Base-by-base conservation (phyloP, 495 filamentous ascomycete genomes). In the Amorphotheca resinae region DNA sequence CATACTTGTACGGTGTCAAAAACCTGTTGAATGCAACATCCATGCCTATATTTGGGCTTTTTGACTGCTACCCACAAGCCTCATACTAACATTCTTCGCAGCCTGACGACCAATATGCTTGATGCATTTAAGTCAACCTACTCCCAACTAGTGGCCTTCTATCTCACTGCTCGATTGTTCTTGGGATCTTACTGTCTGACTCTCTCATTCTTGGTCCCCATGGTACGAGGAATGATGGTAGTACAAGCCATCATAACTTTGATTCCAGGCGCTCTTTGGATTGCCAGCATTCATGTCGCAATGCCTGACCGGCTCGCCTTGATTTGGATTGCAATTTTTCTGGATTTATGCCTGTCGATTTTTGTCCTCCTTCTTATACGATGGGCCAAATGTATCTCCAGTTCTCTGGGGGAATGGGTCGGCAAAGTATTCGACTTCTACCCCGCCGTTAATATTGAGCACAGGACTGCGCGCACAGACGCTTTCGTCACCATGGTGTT, bases 401-500 rank as follows among this genome's bases (percentile, higher is more conserved):
- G 9, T 20, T 16, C 40, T 22, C 15, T 63, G 2, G 47, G 35
- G 11, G 44, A 25, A 0, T 62, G 60, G 46, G 20, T 64, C 1
- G 55, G 58, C n/a, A 51, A 54, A 23, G 49, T 47, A 3, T 76
- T 74, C 45, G 72, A 75, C 44, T 78, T 76, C 57, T 68, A 62
- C 28, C 74, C 74, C 20, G 67, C 67, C n/a, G 57, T 71, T 18
- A 77, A 76, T 49, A 77, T 79, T 49, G 74, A 79, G 57, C 74
- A 78, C 50, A 67, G 67, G 40, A 68, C 67, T 31, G 74, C 76
- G 50, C 55, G 74, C n/a, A 74, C 69, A 14, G 69, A 67, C 39
- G 72, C 72, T 3, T 79, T 79, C 45, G 69, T 76, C 2, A 69
- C 71, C 1, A 62, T 79, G 3, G 73, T 79, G 14, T 70, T 79